Evolutionary conservation across 768 basidiomycete genomes (phyloP).

Genomic region (Coprinellus micaceus): DNA sequence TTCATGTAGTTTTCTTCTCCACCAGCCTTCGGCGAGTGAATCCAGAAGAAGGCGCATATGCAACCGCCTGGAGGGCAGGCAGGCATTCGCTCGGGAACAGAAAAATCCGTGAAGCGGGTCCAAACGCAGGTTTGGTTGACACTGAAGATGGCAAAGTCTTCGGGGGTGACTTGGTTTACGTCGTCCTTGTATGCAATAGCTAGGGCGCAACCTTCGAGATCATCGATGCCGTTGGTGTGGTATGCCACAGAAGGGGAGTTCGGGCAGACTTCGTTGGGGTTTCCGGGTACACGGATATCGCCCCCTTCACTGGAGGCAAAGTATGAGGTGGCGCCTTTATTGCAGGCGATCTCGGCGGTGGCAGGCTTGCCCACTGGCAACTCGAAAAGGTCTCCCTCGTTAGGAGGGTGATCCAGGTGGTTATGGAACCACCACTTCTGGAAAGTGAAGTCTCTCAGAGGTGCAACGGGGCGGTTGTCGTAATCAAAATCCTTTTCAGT

Average conservation of each 20-base stretch:
- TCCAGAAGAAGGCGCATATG: slow-evolving; percentile 73
- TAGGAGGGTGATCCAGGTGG: slow-evolving; percentile 57
- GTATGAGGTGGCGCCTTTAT: slow-evolving; percentile 59
- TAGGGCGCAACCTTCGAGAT: slow-evolving; percentile 61
- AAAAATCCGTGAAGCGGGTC: slow-evolving; percentile 64
- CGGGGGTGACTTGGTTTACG: slow-evolving; percentile 51
- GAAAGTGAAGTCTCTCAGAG: slow-evolving; percentile 47
- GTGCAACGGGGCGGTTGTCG: slow-evolving; percentile 60
- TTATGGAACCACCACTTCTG: slow-evolving; percentile 61
- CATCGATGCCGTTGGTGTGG: slow-evolving; percentile 53
- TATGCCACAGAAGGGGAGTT: slow-evolving; percentile 38
- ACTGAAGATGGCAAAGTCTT: slow-evolving; percentile 70
- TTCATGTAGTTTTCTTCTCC: slow-evolving; percentile 76
- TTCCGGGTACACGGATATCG: slow-evolving; percentile 43
- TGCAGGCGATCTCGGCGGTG: slow-evolving; percentile 53
- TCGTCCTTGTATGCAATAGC: slow-evolving; percentile 76
- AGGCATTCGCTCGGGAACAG: slow-evolving; percentile 65
- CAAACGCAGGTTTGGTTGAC: slow-evolving; percentile 76
- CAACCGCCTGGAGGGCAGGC: slow-evolving; percentile 62
- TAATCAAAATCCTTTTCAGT: slow-evolving; percentile 49
- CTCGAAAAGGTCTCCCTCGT: slow-evolving; percentile 51
- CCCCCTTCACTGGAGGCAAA: slow-evolving; percentile 51
- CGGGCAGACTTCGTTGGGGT: slow-evolving; percentile 54
- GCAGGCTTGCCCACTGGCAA: slow-evolving; percentile 56
- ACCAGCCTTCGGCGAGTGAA: slow-evolving; percentile 59